Base-by-base conservation (phyloP, 2,329 filamentous ascomycete genomes). In the Plenodomus tracheiphilus region DNA sequence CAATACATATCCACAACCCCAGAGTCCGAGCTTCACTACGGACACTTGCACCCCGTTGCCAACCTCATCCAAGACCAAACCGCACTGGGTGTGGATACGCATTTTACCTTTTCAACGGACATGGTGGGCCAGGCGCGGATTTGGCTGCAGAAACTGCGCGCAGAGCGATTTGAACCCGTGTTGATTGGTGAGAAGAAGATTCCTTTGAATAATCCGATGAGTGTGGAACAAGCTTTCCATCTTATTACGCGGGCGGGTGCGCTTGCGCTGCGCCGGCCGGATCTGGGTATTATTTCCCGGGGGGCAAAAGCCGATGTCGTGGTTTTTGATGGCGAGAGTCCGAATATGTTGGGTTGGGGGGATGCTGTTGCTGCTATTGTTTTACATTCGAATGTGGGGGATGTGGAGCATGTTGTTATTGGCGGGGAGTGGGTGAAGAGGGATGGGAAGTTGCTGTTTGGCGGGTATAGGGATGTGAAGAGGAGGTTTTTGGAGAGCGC, bases 1-100 rank as follows among this genome's bases (percentile, higher is more conserved):
- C 76, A 83, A 42, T 79, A 79, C 65, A 66, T 85, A 36, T 81
- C 80, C 43, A 81, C 81, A 49, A 84, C 82, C 0, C 80, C 81
- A 1, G 83, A 85, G 58, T 81, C 79, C 0, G 82, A 85, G 57
- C 78, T 82, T 73, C 80, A 83, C 61, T 84, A 78, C 63, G 81
- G 82, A n/a, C 79, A 82, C 56, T 71, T 68, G 0, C 79, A 84
- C 48, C 72, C 74, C 1, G 59, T 66, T 32, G 73, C 69, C 16
- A 72, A 78, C 44, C 61, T 72, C 8, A 69, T 78, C 21, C 74
- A 74, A 21, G 81, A 84, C 56, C 80, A 84, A 52, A 75, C 74
- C 1, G 65, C 79, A 1, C 72, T 84, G 0, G 81, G 81, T 2
- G 70, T 83, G 9, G 81, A 84, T 58, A 83, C 79, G 0, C 77